phyloP scores from a whole-genome alignment of 306 rosid genomes.

The Prunus mume region DNA sequence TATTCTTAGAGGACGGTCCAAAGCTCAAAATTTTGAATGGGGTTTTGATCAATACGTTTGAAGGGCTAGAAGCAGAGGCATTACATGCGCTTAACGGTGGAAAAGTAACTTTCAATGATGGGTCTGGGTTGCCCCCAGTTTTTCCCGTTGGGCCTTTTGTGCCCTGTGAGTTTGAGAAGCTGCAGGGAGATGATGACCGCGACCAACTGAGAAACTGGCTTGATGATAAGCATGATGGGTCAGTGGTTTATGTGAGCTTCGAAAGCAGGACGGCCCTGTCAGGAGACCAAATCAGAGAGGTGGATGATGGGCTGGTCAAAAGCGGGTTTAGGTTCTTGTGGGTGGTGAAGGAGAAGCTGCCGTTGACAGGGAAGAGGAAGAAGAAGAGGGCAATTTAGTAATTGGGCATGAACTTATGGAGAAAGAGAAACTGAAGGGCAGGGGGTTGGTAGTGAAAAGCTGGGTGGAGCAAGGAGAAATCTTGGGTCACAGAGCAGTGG shows the following conservation, averaged over 20 bases:
- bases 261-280: constrained; percentile 45
- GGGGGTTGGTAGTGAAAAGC: constrained; percentile 41
- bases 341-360: constrained; percentile 45
- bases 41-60: constrained; percentile 45
- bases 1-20: constrained; percentile 27
- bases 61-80: constrained; percentile 32
- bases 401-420: constrained; percentile 36
- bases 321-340: constrained; percentile 54
- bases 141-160: constrained; percentile 45
- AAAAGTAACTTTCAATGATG: constrained; percentile 7
- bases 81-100: constrained; percentile 31
- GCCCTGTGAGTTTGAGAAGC: constrained; percentile 47
- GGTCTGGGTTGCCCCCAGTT: constrained; percentile 34
- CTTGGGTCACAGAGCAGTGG: constrained; percentile 38
- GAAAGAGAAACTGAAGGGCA: constrained; percentile 28
- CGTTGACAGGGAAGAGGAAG: constrained; percentile 51
- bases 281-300: constrained; percentile 47
- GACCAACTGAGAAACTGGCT: constrained; percentile 18
- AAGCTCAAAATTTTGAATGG: constrained; percentile 33
- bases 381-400: constrained; percentile 14
- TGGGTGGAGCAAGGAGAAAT: constrained; percentile 52
- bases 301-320: constrained; percentile 41
- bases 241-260: constrained; percentile 55
- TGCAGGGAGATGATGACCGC: background rate
- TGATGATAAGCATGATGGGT: constrained; percentile 30